Base-by-base conservation (phyloP, 2,329 filamentous ascomycete genomes). In the Colletotrichum nymphaeae region DNA sequence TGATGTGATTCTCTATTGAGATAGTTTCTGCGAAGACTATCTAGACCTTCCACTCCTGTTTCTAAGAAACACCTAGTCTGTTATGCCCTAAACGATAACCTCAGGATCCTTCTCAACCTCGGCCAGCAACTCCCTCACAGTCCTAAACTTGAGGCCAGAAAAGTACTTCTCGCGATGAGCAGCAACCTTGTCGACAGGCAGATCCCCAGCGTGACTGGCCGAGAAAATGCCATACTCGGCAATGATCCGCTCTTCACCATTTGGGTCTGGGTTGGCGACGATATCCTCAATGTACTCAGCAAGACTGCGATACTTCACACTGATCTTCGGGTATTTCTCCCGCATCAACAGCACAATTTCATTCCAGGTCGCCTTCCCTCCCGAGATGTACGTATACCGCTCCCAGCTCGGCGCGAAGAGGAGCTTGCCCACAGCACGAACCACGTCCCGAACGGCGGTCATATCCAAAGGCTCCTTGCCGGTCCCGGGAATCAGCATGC, bases 181-280 rank as follows among this genome's bases (percentile, higher is more conserved):
- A 9, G 56, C 57, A 16, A 75, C 74, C 66, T 70, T 68, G 1
- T 28, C 70, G n/a, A 26, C 46, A 24, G 67, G 67, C 32, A 75
- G 30, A 22, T 58, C 65, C 6, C 66, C 52, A 5, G 74, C 74
- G 6, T 58, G 58, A 46, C 74, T 75, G 6, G 67, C 35, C 2
- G 70, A 57, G 56, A 69, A 74, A 2, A 75, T 52, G 11, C 63
- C 67, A 19, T 69, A 65, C n/a, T 75, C 74, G 19, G 63, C 67
- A 3, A 71, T 63, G 28, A 73, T 58, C 19, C 53, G 59, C 35
- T 46, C 58, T 22, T 60, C 58, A 14, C 58, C 58, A n/a, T 49
- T n/a, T 19, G 42, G 42, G 22, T 60, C 35, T 1, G 58, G 58
- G 26, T 60, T 8, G 35, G 58, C 58, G 11, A 46, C 35, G 12